phyloP scores from a whole-genome alignment of 192 early-diverging fungal genomes.

The Linnemannia zychae region DNA sequence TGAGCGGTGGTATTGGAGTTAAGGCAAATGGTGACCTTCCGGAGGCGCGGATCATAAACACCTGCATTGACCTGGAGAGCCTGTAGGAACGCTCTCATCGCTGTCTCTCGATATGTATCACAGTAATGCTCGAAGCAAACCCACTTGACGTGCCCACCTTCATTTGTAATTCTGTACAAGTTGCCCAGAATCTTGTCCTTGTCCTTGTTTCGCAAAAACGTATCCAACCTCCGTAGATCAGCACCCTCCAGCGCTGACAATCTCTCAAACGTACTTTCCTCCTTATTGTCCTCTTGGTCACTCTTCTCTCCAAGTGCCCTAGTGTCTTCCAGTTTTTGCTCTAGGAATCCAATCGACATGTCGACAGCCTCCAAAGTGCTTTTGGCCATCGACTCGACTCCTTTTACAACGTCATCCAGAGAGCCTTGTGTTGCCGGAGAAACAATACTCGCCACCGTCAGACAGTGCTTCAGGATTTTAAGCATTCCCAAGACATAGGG shows the following conservation, averaged over 20 bases:
- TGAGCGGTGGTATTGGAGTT: not conserved
- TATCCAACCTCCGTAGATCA: conserved; percentile 14
- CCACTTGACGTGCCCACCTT: conserved; percentile 36
- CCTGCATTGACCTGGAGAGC: not conserved
- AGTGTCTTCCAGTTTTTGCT: not conserved
- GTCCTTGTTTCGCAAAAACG: conserved; percentile 25
- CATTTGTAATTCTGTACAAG: conserved; percentile 26
- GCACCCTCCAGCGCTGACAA: conserved; percentile 28
- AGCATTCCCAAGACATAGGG: conserved; percentile 25
- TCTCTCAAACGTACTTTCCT: not conserved
- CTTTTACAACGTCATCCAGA: not conserved
- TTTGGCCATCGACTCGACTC: not conserved
- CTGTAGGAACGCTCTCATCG: conserved; percentile 13
- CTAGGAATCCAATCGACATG: conserved; percentile 10
- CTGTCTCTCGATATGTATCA: conserved; percentile 5
- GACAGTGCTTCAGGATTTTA: conserved; percentile 6
- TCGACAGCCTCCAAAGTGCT: conserved; percentile 12
- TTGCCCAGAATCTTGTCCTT: conserved; percentile 31
- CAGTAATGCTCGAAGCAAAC: conserved; percentile 43
- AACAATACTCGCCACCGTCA: not conserved
- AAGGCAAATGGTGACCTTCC: conserved; percentile 1
- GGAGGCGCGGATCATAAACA: not conserved
- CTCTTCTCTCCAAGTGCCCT: too few species aligned
- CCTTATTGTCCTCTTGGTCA: too few species aligned
- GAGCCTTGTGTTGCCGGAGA: not conserved